Evolutionary conservation across 2,329 filamentous ascomycete genomes (phyloP), one percentile per base, ranked within the genome.

Genomic region (Epichloe uncinata): DNA sequence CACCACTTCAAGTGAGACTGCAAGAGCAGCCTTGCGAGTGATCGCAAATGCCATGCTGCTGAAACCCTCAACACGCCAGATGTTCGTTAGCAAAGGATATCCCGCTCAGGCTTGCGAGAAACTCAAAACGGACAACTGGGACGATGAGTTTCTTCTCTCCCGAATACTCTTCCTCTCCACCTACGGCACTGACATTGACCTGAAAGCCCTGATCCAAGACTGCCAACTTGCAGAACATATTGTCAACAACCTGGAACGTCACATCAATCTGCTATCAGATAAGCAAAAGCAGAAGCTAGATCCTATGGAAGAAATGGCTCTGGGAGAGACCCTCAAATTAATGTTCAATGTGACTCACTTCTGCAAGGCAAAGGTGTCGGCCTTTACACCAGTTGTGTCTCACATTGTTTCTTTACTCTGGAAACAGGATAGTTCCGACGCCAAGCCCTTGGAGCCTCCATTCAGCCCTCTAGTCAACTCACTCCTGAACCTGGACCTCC

Each of bases 321-420:
- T 97, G 37, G 75, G 74, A 8, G 91, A 97, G 65, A 91, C 85
- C 0, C 70, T 93, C 46, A 96, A 95, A 61, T 74, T 97, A 40
- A 69, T 95, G 47, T 97, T 94, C 73, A 96, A 96, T 65, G 73
- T 95, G 48, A 85, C 85, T 2, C 82, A 90, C 58, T 81, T 82
- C 59, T 84, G 83, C 56, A 79, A 81, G 4, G 73, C 82, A 41
- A 73, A 83, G 26, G 67, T 70, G 4, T 63, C 71, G 0, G 67
- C 72, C 0, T 94, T 96, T 61, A 79, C 79, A 1, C 69, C 77
- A 20, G 80, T 84, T 3, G 75, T 94, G 41, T 75, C 81, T 11
- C 74, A 81, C 52, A 78, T 97, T 30, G 71, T 90, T 50, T 77
- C 78, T 42, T 76, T 96, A 16, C 71, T 97, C 33, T 76, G 75